Evolutionary conservation across 75 land plant genomes (phyloP).

Genomic region (Isoetes taiwanensis): DNA sequence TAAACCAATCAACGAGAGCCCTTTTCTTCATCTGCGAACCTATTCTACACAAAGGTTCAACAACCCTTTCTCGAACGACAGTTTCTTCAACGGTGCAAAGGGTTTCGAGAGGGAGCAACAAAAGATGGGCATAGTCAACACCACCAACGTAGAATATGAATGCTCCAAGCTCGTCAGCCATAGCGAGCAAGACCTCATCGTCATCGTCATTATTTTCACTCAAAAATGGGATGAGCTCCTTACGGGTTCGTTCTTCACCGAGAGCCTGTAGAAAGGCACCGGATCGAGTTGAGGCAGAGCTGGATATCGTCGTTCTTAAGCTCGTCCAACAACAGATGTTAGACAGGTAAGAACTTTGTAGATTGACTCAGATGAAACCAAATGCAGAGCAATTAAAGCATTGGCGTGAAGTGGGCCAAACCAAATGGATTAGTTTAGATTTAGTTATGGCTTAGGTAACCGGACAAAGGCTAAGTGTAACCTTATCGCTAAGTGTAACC

Average conservation of each 20-base stretch:
- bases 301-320: conserved; percentile 90
- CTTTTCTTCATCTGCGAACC: conserved; percentile 82
- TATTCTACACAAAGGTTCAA: conserved; percentile 78
- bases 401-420: too few species aligned
- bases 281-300: conserved; percentile 83
- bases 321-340: too few species aligned
- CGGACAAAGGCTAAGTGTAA: too few species aligned
- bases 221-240: conserved; percentile 83
- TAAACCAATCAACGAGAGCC: conserved; percentile 77
- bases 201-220: conserved; percentile 94
- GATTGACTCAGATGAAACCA: too few species aligned
- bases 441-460: too few species aligned
- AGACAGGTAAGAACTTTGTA: too few species aligned
- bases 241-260: conserved; percentile 85
- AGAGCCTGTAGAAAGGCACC: conserved; percentile 82
- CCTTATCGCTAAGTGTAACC: too few species aligned
- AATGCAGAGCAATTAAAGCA: too few species aligned
- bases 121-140: conserved; percentile 77
- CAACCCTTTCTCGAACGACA: conserved; percentile 86
- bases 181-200: conserved; percentile 87
- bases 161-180: conserved; percentile 92
- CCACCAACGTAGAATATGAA: conserved; percentile 95
- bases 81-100: conserved; percentile 93
- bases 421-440: too few species aligned
- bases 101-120: conserved; percentile 82